Conservation (phyloP, 805 yeast genomes). For the Yarrowia deformans region DNA sequence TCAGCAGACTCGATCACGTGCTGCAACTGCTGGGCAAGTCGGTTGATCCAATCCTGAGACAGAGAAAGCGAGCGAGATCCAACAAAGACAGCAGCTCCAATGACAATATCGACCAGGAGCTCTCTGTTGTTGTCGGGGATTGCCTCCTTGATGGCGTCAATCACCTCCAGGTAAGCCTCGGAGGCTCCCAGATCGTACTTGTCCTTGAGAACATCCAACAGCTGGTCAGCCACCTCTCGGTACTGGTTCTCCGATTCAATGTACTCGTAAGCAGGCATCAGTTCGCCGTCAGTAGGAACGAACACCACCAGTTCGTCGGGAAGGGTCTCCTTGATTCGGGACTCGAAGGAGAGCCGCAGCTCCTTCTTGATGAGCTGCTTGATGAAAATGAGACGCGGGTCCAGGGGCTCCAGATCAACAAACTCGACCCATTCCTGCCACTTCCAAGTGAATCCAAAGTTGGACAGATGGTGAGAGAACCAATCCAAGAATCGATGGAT, state of each 20-base stretch:
- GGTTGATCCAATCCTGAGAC: constrained; percentile 63
- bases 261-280: constrained; percentile 53
- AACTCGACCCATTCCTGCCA: constrained; percentile 90
- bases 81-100: constrained; percentile 76
- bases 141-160: constrained; percentile 37
- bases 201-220: constrained; percentile 51
- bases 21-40: constrained; percentile 52
- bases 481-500: constrained; percentile 79
- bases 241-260: constrained; percentile 53
- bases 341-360: constrained; percentile 77
- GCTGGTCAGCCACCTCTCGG: constrained; percentile 50
- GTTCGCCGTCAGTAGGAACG: constrained; percentile 51
- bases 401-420: constrained; percentile 56
- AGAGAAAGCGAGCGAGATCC: constrained; percentile 90
- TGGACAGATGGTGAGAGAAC: constrained; percentile 92
- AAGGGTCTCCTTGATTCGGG: constrained; percentile 73
- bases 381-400: constrained; percentile 77
- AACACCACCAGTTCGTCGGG: constrained; percentile 63
- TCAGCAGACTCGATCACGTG: constrained; percentile 46
- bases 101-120: constrained; percentile 65
- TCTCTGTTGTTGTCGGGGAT: constrained; percentile 51
- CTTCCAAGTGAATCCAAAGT: constrained; percentile 95
- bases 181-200: constrained; percentile 46
- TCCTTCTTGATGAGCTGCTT: constrained; percentile 84
- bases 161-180: constrained; percentile 42